phyloP scores from a whole-genome alignment of 1,139 yeast genomes.

The Zhuliangozyma parablackwelliae region DNA sequence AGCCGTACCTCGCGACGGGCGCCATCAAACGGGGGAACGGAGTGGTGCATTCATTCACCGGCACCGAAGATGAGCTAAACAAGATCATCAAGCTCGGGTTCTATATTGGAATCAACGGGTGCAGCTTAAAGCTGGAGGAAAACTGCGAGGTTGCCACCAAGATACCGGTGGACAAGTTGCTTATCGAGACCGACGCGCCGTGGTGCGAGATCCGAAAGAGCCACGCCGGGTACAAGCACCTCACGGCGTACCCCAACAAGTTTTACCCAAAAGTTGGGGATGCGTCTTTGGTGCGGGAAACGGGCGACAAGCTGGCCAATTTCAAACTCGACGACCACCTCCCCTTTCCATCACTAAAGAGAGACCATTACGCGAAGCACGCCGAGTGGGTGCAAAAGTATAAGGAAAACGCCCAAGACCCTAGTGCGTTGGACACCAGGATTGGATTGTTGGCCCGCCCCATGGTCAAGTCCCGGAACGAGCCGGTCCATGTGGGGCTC shows the following conservation, averaged over 20 bases:
- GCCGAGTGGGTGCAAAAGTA: conserved; percentile 14
- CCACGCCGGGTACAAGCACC: conserved; percentile 64
- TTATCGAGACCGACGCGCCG: conserved; percentile 96
- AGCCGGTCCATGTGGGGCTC: conserved; percentile 79
- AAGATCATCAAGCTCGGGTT: conserved; percentile 56
- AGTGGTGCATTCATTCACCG: conserved; percentile 94
- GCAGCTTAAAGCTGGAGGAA: conserved; percentile 77
- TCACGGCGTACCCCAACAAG: conserved; percentile 51
- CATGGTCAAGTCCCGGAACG: conserved; percentile 80
- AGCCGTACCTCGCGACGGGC: conserved; percentile 48
- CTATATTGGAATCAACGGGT: conserved; percentile 84
- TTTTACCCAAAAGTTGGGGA: conserved; percentile 43
- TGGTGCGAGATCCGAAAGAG: conserved; percentile 94
- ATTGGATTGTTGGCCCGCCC: conserved; percentile 41
- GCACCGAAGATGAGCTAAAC: conserved; percentile 57
- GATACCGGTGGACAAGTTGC: conserved; percentile 63
- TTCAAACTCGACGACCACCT: conserved; percentile 38
- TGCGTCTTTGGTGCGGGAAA: conserved; percentile 8
- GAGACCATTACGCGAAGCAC: conserved; percentile 51
- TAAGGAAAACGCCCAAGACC: conserved; percentile 10
- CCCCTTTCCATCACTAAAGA: conserved; percentile 62
- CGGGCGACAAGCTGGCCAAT: not conserved
- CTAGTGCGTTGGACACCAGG: conserved; percentile 9
- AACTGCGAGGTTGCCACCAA: conserved; percentile 60
- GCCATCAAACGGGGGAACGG: conserved; percentile 43